A percentile compares a stretch with the other conserved stretches of the same genome.
phyloP scores from a whole-genome alignment of 1,284 basidiomycete genomes.

The Omphalotus olearius region DNA sequence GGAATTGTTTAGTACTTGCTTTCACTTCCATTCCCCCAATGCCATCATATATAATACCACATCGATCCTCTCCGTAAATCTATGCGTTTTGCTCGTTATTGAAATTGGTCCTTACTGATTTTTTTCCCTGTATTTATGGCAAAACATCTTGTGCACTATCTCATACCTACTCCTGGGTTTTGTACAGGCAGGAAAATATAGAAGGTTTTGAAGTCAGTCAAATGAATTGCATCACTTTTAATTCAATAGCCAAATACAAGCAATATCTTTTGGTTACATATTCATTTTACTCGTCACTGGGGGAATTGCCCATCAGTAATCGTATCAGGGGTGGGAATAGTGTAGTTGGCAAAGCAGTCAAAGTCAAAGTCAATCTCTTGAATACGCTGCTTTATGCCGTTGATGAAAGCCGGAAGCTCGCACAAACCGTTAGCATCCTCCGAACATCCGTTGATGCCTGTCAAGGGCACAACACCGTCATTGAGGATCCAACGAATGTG shows the following conservation, averaged over 20 bases:
- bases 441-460: constrained; percentile 50
- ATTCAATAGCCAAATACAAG: too few relatives aligned
- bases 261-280: too few relatives aligned
- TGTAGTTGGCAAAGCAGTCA: constrained; percentile 41
- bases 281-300: neutral
- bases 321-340: constrained; percentile 32
- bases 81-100: constrained; percentile 12
- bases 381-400: constrained; percentile 39
- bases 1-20: constrained; percentile 5
- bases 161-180: constrained; percentile 3
- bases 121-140: constrained; percentile 10
- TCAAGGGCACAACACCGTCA: constrained; percentile 62
- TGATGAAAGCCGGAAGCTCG: constrained; percentile 46
- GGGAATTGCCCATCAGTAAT: constrained; percentile 36
- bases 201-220: too few relatives aligned
- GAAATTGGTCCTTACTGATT: neutral
- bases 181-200: neutral
- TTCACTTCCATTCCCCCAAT: neutral
- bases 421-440: constrained; percentile 54
- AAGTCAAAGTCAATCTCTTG: constrained; percentile 38
- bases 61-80: constrained; percentile 8
- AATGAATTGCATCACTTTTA: too few relatives aligned
- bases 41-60: constrained; percentile 3
- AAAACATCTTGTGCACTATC: constrained; percentile 15
- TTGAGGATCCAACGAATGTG: constrained; percentile 55